phyloP scores from a whole-genome alignment of 805 yeast species.

The Scheffersomyces lignosus region DNA sequence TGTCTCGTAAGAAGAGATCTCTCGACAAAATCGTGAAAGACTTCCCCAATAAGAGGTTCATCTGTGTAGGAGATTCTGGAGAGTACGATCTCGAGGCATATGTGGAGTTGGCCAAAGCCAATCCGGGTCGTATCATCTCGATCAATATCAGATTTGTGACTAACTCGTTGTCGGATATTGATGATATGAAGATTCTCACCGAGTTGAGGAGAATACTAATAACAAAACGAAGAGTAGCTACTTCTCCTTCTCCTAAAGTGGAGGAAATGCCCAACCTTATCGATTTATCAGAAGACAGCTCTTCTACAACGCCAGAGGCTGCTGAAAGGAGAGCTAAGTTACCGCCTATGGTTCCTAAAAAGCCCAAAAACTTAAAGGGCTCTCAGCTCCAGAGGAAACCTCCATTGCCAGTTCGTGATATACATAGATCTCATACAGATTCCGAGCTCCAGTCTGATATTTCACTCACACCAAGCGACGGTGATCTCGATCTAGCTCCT shows the following conservation, averaged over 20 bases:
- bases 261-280: conserved; percentile 28
- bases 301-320: neutral
- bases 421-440: conserved; percentile 3
- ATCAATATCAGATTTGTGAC: conserved; percentile 81
- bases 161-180: conserved; percentile 60
- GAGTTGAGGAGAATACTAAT: conserved; percentile 27
- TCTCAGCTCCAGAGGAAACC: conserved; percentile 26
- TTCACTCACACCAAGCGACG: conserved; percentile 4
- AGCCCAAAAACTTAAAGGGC: conserved; percentile 44
- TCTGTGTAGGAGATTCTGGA: conserved; percentile 93
- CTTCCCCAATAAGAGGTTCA: conserved; percentile 74
- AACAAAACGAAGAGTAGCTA: conserved; percentile 7
- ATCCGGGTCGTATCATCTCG: conserved; percentile 65
- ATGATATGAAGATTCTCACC: conserved; percentile 34
- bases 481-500: conserved; percentile 8
- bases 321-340: conserved; percentile 2
- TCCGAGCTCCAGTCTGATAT: conserved; percentile 1
- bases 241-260: conserved; percentile 1
- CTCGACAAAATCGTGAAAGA: conserved; percentile 64
- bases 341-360: conserved; percentile 45
- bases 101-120: conserved; percentile 58
- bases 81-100: conserved; percentile 95
- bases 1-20: conserved; percentile 71
- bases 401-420: conserved; percentile 31
- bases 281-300: conserved; percentile 34